Base-by-base conservation (phyloP, 2,329 filamentous ascomycete species). In the Colletotrichum melonis region DNA sequence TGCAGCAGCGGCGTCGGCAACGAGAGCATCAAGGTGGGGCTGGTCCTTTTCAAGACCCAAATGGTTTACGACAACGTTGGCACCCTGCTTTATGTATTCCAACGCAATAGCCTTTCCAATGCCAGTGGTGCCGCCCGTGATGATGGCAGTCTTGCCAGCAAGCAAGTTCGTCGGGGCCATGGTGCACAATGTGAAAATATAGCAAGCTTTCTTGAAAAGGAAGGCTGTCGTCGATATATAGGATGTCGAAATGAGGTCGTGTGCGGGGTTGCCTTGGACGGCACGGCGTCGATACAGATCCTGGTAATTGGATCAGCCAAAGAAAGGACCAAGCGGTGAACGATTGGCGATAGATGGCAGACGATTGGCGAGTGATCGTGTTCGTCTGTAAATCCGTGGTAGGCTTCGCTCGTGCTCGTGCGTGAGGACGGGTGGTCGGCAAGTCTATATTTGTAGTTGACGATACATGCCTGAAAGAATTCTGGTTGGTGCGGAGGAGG, bases 41-140 rank as follows among this genome's bases (percentile, higher is more conserved):
- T 81, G 77, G 81, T 92, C 90, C 58, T 82, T 82, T 4, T 83
- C 80, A 7, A 91, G 86, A 69, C 89, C 93, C 2, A 95, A 89
- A 80, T 97, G 93, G 85, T 97, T 97, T 74, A 97, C 90, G 32
- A 93, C 91, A 38, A 97, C 93, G 80, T 90, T 89, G 77, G 93
- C 93, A 76, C 95, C 95, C 77, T 97, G 94, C 5, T 88, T 87
- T 65, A 96, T 85, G 81, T 94, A 97, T 78, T 92, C 92, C 63
- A 97, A 88, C 55, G 93, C 92, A 75, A 97, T 97, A 77, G 95
- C 95, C 76, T 94, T 90, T 65, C 95, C 95, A 78, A 97, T 97
- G 68, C 95, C 95, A 1, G 94, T 97, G 4, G 93, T 92, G 70
- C 94, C 95, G 76, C 95, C 95, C 0, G 95, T 97, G 78, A 98